phyloP scores from a whole-genome alignment of 345 rosid species.

The Aegle marmelos region DNA sequence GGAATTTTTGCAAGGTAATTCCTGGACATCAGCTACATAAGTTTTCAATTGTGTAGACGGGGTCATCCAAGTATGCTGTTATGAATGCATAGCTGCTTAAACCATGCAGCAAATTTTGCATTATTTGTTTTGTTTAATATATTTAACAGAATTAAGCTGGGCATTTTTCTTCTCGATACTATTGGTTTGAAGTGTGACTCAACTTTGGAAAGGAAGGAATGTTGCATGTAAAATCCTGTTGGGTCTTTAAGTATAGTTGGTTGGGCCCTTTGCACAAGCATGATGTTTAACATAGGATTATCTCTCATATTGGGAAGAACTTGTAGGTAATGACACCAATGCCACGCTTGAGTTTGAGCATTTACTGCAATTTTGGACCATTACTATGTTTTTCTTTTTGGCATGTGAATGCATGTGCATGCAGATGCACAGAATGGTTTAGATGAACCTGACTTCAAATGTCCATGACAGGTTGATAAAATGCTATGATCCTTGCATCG shows the following conservation, averaged over 20 bases:
- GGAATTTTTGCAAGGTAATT: slow-evolving; percentile 59
- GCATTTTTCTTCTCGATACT: not conserved
- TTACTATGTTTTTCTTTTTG: too few species aligned
- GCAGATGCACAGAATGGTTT: not conserved
- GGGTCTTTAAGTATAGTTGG: not conserved
- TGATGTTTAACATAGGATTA: not conserved
- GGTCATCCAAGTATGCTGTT: slow-evolving; percentile 1
- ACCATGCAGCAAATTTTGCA: not conserved
- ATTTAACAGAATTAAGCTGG: not conserved
- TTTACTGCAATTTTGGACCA: not conserved
- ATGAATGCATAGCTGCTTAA: slow-evolving; percentile 3
- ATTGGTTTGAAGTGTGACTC: not conserved
- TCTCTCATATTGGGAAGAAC: not conserved
- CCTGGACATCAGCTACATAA: not conserved
- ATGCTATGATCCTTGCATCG: not conserved
- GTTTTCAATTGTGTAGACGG: slow-evolving; percentile 5
- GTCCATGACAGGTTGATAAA: not conserved
- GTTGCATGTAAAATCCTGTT: not conserved
- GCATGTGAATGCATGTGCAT: too few species aligned
- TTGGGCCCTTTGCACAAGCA: not conserved
- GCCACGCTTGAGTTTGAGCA: not conserved
- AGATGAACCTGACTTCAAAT: not conserved
- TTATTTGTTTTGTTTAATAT: not conserved
- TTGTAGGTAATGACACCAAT: not conserved
- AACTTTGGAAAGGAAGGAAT: not conserved